These are phyloP conservation scores for Conidiobolus incongruus DNA, from an alignment of 371 early-diverging fungal species.

Conservation along the genomic window DNA sequence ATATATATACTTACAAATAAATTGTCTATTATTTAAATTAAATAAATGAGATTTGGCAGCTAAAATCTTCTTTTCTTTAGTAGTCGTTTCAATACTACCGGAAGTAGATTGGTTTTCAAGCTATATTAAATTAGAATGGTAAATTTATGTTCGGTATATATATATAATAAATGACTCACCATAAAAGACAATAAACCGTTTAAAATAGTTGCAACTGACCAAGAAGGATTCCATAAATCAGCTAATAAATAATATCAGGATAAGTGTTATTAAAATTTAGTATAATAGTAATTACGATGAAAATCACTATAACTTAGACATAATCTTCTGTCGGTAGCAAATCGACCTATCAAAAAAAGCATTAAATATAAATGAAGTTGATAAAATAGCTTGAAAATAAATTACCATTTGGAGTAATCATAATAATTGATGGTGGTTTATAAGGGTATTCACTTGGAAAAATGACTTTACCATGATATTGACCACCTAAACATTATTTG, in stretches of 20 bases:
- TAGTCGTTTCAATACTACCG: slow-evolving; percentile 64
- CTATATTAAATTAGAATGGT: slow-evolving; percentile 6
- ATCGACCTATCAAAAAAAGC: slow-evolving; percentile 40
- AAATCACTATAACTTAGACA: slow-evolving; percentile 92
- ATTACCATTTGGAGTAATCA: slow-evolving; percentile 73
- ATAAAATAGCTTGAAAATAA: background rate
- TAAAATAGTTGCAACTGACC: slow-evolving; percentile 88
- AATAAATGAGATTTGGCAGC: slow-evolving; percentile 56
- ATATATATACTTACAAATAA: slow-evolving; percentile 11
- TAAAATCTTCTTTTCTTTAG: slow-evolving; percentile 45
- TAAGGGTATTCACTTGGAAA: slow-evolving; percentile 93
- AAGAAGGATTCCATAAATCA: slow-evolving; percentile 86
- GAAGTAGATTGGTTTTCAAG: slow-evolving; percentile 73
- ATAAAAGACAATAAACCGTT: slow-evolving; percentile 89
- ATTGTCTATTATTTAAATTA: slow-evolving; percentile 47
- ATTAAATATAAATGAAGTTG: slow-evolving; percentile 2
- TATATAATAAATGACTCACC: slow-evolving; percentile 21
- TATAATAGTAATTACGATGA: slow-evolving; percentile 28
- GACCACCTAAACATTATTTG: slow-evolving; percentile 28
- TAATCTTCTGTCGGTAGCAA: slow-evolving; percentile 69
- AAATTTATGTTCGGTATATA: slow-evolving; percentile 5
- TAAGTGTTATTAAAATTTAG: background rate
- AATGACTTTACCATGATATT: slow-evolving; percentile 84
- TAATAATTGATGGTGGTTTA: slow-evolving; percentile 85
- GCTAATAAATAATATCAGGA: slow-evolving; percentile 3